Conservation (phyloP, 306 rosid genomes). For the Senna tora region DNA sequence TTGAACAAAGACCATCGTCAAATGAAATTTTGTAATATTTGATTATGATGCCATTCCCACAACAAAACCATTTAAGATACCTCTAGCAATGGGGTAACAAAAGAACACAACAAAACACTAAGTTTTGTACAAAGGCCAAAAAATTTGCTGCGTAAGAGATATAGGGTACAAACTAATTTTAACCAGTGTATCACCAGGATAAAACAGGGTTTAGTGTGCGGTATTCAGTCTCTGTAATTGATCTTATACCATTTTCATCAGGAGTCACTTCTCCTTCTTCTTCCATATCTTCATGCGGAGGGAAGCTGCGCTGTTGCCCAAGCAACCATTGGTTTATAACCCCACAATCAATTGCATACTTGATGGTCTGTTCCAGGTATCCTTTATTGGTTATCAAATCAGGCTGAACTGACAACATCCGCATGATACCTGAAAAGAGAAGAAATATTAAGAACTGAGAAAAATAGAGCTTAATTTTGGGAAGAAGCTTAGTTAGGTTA, state of each 20-base stretch:
- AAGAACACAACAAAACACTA: constrained; percentile 19
- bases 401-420: constrained; percentile 82
- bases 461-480: constrained; percentile 21
- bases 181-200: constrained; percentile 40
- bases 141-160: constrained; percentile 29
- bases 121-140: constrained; percentile 44
- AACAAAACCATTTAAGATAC: constrained; percentile 48
- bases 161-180: constrained; percentile 31
- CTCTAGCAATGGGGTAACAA: constrained; percentile 38
- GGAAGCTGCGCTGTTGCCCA: constrained; percentile 67
- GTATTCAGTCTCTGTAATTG: constrained; percentile 67
- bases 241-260: constrained; percentile 70
- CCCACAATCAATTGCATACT: constrained; percentile 85
- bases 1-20: not conserved
- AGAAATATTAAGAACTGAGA: constrained; percentile 23
- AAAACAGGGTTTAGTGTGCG: constrained; percentile 56
- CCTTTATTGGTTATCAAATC: constrained; percentile 70
- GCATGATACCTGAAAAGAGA: constrained; percentile 70
- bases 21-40: constrained; percentile 20
- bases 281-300: constrained; percentile 59
- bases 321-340: constrained; percentile 85
- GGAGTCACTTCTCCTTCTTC: constrained; percentile 43
- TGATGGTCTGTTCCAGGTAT: constrained; percentile 71
- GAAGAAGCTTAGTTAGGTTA: no score
- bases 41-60: constrained; percentile 35